Conservation (phyloP, 2,329 filamentous ascomycete species). For the Thelonectria discophora region DNA sequence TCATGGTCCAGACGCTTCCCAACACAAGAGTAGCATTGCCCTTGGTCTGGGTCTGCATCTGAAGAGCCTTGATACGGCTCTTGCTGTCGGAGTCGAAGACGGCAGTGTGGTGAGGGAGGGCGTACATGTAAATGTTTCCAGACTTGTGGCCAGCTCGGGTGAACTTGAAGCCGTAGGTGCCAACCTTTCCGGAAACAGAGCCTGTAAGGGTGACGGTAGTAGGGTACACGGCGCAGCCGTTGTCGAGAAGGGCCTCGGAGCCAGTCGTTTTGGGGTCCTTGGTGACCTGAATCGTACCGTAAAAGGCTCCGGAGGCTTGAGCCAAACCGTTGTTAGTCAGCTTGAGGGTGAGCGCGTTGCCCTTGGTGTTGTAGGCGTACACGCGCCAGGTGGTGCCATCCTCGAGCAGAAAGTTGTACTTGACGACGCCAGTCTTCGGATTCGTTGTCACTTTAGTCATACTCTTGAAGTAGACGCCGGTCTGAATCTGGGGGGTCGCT, state of each 20-base stretch:
- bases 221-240: slow-evolving; percentile 78
- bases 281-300: slow-evolving; percentile 82
- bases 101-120: slow-evolving; percentile 83
- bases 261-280: slow-evolving; percentile 70
- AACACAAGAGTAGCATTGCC: slow-evolving; percentile 78
- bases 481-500: slow-evolving; percentile 76
- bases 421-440: slow-evolving; percentile 72
- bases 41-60: slow-evolving; percentile 84
- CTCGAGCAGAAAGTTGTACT: slow-evolving; percentile 78
- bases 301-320: slow-evolving; percentile 72
- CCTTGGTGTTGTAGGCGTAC: slow-evolving; percentile 72
- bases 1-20: slow-evolving; percentile 79
- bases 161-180: slow-evolving; percentile 79
- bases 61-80: slow-evolving; percentile 63
- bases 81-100: slow-evolving; percentile 71
- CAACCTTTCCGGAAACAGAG: slow-evolving; percentile 63
- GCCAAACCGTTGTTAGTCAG: slow-evolving; percentile 73
- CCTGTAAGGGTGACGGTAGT: slow-evolving; percentile 71
- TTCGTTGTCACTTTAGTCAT: slow-evolving; percentile 67
- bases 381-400: slow-evolving; percentile 82
- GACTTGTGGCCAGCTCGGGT: slow-evolving; percentile 71
- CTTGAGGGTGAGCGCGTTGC: slow-evolving; percentile 71
- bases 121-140: slow-evolving; percentile 80
- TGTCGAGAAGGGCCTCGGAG: slow-evolving; percentile 77
- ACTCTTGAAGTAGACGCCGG: slow-evolving; percentile 76